phyloP scores from a whole-genome alignment of 2,329 filamentous ascomycete species.

The Aspergillus unguis region DNA sequence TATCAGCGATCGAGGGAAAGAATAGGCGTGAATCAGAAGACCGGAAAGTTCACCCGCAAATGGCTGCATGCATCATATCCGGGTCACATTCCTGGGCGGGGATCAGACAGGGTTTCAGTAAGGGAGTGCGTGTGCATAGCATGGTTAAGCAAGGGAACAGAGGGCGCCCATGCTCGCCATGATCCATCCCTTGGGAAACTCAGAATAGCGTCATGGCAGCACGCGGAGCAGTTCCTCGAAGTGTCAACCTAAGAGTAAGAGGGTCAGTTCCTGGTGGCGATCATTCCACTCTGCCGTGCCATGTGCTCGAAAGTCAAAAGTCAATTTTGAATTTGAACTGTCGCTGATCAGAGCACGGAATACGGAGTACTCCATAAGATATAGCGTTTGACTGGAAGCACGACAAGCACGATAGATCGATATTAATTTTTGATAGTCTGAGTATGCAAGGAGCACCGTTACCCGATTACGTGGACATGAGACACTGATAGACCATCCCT shows the following conservation, averaged over 20 bases:
- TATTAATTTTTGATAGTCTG: background rate
- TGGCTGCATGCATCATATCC: background rate
- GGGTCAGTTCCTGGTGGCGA: constrained; percentile 18
- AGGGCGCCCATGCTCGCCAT: background rate
- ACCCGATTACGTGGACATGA: constrained; percentile 9
- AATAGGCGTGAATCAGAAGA: background rate
- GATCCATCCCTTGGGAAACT: background rate
- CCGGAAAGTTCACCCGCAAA: background rate
- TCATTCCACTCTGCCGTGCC: constrained; percentile 22
- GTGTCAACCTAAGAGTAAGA: no score
- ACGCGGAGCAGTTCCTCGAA: no score
- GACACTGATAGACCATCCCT: background rate
- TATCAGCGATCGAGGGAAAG: no score
- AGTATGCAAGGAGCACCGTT: constrained; percentile 10
- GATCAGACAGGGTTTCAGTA: background rate
- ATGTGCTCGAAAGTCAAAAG: constrained; percentile 23
- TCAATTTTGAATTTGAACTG: background rate
- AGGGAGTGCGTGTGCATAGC: background rate
- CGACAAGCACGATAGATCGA: background rate
- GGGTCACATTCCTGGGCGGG: background rate
- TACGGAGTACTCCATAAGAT: background rate
- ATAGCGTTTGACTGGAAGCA: background rate
- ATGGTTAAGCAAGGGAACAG: background rate
- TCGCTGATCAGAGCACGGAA: background rate
- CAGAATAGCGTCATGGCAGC: background rate